These are phyloP conservation scores for Crepidotus variabilis DNA, from an alignment of 768 basidiomycete genomes.

Conservation along the genomic window DNA sequence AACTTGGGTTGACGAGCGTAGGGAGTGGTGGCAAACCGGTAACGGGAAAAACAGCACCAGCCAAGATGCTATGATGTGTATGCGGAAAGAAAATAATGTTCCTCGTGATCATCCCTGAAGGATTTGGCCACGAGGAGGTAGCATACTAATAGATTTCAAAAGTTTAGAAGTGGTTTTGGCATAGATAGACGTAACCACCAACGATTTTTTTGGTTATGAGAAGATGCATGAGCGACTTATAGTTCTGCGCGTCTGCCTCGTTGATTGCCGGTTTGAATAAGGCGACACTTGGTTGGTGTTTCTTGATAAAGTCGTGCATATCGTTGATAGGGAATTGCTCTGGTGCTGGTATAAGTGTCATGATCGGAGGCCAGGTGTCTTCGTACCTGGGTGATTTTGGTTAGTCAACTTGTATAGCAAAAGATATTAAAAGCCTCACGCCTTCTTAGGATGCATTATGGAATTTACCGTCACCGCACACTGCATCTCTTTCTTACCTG, in stretches of 20 bases:
- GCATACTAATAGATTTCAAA: conserved; percentile 38
- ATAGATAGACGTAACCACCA: conserved; percentile 16
- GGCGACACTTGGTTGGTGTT: conserved; percentile 36
- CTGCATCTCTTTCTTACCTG: conserved; percentile 40
- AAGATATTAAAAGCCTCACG: conserved; percentile 13
- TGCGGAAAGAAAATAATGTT: conserved; percentile 46
- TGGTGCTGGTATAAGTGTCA: conserved; percentile 38
- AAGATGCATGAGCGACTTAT: conserved; percentile 35
- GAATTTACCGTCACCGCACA: conserved; percentile 23
- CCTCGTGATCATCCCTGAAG: conserved; percentile 36
- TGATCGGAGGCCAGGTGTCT: conserved; percentile 48
- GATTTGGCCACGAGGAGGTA: conserved; percentile 44
- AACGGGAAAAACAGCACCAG: conserved; percentile 46
- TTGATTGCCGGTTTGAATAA: conserved; percentile 31
- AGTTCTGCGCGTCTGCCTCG: conserved; percentile 41
- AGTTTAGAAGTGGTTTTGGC: background rate
- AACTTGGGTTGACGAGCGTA: conserved; percentile 20
- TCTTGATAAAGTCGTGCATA: conserved; percentile 46
- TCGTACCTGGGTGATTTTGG: conserved; percentile 32
- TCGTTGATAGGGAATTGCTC: conserved; percentile 37
- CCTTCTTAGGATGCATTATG: conserved; percentile 24
- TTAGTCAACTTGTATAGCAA: background rate
- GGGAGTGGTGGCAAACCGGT: conserved; percentile 52
- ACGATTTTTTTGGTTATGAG: conserved; percentile 44
- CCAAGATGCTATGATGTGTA: conserved; percentile 23